Evolutionary conservation across 169 alveolate species (phyloP), one percentile per base, ranked within the genome.

Genomic region (Toxoplasma gondii): DNA sequence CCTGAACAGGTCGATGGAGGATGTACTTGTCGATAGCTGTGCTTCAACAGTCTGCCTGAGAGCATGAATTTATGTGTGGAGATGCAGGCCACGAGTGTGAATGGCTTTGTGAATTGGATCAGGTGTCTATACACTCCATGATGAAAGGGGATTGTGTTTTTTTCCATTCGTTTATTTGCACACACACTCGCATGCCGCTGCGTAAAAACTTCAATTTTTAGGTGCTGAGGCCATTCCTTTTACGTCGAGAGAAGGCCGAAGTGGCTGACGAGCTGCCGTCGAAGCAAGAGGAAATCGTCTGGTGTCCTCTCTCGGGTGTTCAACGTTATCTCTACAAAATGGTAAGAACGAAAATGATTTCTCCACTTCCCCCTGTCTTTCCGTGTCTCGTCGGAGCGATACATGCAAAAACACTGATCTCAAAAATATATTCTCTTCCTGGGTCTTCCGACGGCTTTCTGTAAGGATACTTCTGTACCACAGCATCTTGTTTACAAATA

Each of bases 201-300:
- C n/a, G 1, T 74, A 1, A 2, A n/a, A 12, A 74, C 24, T 41
- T 74, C 9, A 9, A 16, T 74, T 53, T 24, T 78, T 83, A 98
- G 94, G 99, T 98, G 7, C 96, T 98, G 58, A 95, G 99, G 93
- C 99, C 99, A 0, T 98, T 98, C 95, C 95, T 98, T 88, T 96
- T 98, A 39, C 97, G 99, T 96, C 97, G 99, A 92, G 99, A 98
- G 64, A 98, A 98, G 95, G 97, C 97, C 88, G 99, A 98, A 95
- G 99, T 98, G 7, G 99, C 98, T 93, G 95, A 96, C 87, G 99
- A 98, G 95, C 96, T 98, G 36, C 99, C 99, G 19, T 96, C 98
- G 86, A 98, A 98, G 94, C 97, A 97, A 31, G 99, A 98, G 94
- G 97, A 98, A 27, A 98, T 98, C 92, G 95, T 98, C 27, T 97